Base-by-base conservation (phyloP, 441 rosid species). In the Biscutella laevigata region DNA sequence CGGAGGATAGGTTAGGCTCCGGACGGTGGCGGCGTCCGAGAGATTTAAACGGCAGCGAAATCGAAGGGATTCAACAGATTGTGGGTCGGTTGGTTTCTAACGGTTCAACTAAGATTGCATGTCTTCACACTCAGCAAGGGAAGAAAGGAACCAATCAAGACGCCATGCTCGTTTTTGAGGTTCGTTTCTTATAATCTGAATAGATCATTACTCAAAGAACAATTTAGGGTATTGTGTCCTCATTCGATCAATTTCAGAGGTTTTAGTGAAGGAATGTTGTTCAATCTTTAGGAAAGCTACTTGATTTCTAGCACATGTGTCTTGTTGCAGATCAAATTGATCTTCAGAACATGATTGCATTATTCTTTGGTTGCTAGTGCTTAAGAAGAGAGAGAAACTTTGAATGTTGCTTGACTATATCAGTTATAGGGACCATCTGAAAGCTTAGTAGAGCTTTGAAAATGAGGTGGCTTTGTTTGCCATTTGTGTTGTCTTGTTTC, bases 131-230 rank as follows among this genome's bases (percentile, higher is more conserved):
- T 7, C 90, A 83, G 28, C 90, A 83, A 67, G 90, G 90, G 36
- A 83, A 73, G 66, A 83, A 83, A 66, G 90, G 90, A 27, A 80
- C 82, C 60, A 83, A 80, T 58, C 90, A 83, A 66, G 90, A 83
- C 58, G 81, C 86, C 53, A 83, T 83, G 86, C 66, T 83, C 34
- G 81, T 78, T 59, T 83, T 81, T 76, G 81, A 83, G 90, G 90
- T 83, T 59, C 4, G 73, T 59, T 26, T 44, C 49, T 15, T 14
- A 6, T 47, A 51, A 14, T 26, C n/a, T 6, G 14, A 22, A 33
- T 57, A 25, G 32, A 33, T 44, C 63, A 37, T 20, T 27, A 27
- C 22, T 37, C 15, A 26, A 8, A 17, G 14, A 28, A 13, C 32
- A 27, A 7, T 6, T 48, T 28, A 14, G 34, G 20, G 49, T 8